Conservation (phyloP, 169 alveolate genomes). For the Eimeria sp. region DNA sequence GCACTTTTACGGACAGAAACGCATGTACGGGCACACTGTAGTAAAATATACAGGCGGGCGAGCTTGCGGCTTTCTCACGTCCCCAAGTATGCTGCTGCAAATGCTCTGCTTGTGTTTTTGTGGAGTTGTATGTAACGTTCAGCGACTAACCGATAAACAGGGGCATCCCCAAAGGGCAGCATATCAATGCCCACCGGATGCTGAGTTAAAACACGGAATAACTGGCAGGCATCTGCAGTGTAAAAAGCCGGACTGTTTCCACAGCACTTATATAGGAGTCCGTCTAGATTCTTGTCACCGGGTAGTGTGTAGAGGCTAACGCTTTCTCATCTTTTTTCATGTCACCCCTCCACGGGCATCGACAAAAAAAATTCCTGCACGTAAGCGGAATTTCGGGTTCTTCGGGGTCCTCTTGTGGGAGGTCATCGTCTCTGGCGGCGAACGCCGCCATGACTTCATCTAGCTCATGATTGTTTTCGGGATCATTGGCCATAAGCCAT, state of each 20-base stretch:
- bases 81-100: neutral
- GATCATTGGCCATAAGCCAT: slow-evolving; percentile 70
- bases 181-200: slow-evolving; percentile 71
- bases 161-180: slow-evolving; percentile 71
- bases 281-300: neutral
- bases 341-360: slow-evolving; percentile 70
- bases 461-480: slow-evolving; percentile 60
- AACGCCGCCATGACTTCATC: slow-evolving; percentile 68
- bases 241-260: neutral
- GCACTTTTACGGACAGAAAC: neutral
- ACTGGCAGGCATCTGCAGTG: slow-evolving; percentile 6
- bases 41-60: neutral
- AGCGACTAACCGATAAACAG: slow-evolving; percentile 56
- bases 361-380: slow-evolving; percentile 51
- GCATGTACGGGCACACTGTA: neutral
- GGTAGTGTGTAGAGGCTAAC: slow-evolving; percentile 12
- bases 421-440: slow-evolving; percentile 74
- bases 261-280: neutral
- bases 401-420: slow-evolving; percentile 32
- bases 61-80: neutral
- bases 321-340: slow-evolving; percentile 63
- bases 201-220: slow-evolving; percentile 44
- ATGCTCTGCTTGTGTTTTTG: neutral
- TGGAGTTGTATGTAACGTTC: neutral
- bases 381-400: slow-evolving; percentile 57